phyloP scores from a whole-genome alignment of 192 early-diverging fungal species.

The Rhizoclosmatium globosum region DNA sequence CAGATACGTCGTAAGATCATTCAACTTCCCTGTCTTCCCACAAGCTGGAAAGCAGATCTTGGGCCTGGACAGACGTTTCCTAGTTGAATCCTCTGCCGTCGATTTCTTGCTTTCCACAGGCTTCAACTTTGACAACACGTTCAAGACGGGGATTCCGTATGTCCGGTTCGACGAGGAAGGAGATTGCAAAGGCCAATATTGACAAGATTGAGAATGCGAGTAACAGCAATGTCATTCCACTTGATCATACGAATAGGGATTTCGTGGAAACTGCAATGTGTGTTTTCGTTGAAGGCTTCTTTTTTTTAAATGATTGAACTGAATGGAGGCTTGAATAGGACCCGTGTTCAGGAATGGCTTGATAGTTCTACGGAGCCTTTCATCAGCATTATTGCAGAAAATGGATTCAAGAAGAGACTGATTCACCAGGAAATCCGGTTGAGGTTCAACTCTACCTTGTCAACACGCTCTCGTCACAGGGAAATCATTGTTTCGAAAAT shows the following conservation, averaged over 20 bases:
- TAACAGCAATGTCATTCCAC: background rate
- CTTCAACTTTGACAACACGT: constrained; percentile 94
- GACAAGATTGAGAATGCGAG: background rate
- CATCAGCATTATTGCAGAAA: constrained; percentile 59
- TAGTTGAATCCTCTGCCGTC: constrained; percentile 62
- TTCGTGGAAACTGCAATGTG: constrained; percentile 60
- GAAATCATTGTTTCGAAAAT: constrained; percentile 56
- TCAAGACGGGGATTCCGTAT: constrained; percentile 78
- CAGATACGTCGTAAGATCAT: constrained; percentile 79
- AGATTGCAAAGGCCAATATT: constrained; percentile 52
- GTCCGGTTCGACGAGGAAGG: constrained; percentile 69
- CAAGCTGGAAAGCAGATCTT: constrained; percentile 52
- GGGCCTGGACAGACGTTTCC: constrained; percentile 61
- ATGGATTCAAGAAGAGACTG: constrained; percentile 73
- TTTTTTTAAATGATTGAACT: background rate
- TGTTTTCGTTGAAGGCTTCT: constrained; percentile 6
- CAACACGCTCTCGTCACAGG: constrained; percentile 48
- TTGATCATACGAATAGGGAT: constrained; percentile 60
- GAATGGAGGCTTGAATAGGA: constrained; percentile 36
- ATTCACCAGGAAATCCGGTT: constrained; percentile 79
- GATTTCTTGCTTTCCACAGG: constrained; percentile 78
- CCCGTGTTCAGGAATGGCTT: constrained; percentile 56
- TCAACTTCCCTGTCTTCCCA: constrained; percentile 93
- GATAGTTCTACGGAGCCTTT: constrained; percentile 52
- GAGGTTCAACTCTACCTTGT: constrained; percentile 57